Conservation (phyloP, 2,329 filamentous ascomycete species). For the Myriangium duriaei region DNA sequence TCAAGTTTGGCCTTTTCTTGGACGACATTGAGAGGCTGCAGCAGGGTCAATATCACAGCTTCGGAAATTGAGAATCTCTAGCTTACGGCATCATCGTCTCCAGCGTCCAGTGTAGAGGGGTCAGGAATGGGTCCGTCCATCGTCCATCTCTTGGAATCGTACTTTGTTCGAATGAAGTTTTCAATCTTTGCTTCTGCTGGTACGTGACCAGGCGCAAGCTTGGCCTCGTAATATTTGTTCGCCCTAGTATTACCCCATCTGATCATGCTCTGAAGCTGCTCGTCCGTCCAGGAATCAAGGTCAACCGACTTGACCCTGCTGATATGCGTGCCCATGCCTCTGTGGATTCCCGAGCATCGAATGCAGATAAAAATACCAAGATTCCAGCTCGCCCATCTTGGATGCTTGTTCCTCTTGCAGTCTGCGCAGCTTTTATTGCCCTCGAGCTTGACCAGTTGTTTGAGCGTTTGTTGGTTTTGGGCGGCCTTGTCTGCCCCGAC, state of each 20-base stretch:
- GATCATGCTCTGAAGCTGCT: conserved; percentile 86
- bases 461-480: conserved; percentile 87
- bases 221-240: conserved; percentile 97
- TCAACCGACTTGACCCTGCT: conserved; percentile 97
- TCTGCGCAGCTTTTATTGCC: conserved; percentile 94
- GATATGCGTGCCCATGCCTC: conserved; percentile 97
- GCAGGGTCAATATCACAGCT: neutral
- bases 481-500: conserved; percentile 76
- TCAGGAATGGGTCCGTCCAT: conserved; percentile 95
- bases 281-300: conserved; percentile 95
- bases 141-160: conserved; percentile 97
- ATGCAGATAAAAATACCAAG: conserved; percentile 96
- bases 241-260: conserved; percentile 93
- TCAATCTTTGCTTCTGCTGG: conserved; percentile 98
- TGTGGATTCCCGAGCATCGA: conserved; percentile 89
- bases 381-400: conserved; percentile 99
- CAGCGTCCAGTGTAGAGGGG: conserved; percentile 76
- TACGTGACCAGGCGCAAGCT: conserved; percentile 78
- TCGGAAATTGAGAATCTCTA: neutral
- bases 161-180: conserved; percentile 98
- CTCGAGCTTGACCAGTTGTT: conserved; percentile 87
- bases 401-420: conserved; percentile 98
- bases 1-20: conserved; percentile 59
- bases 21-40: conserved; percentile 51
- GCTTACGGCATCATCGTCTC: conserved; percentile 51